Evolutionary conservation across 768 basidiomycete species (phyloP).

Genomic region (Mycena galopus): DNA sequence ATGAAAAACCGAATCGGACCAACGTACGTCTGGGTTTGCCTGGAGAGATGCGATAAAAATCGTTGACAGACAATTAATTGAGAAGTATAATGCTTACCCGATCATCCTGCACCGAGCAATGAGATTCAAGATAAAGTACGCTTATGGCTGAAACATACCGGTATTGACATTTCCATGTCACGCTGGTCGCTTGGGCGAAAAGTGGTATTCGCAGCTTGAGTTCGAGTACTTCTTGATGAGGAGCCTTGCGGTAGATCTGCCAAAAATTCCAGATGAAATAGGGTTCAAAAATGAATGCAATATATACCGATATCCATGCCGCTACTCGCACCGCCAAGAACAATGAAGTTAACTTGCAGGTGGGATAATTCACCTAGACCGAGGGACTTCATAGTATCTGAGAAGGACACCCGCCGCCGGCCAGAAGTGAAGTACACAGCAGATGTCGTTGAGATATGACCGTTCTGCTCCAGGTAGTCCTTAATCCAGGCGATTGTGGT

Average conservation of each 20-base stretch:
- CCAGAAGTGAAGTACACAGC: background rate
- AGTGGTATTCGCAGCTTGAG: background rate
- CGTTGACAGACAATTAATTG: background rate
- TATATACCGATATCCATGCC: background rate
- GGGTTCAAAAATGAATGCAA: background rate
- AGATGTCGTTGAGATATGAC: background rate
- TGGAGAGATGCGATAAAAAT: background rate
- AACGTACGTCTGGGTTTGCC: background rate
- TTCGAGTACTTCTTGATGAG: background rate
- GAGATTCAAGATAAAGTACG: background rate
- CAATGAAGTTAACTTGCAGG: background rate
- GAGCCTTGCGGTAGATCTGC: background rate
- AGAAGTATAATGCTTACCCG: background rate
- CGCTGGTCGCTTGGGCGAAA: background rate
- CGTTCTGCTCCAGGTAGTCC: background rate
- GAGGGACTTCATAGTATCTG: background rate
- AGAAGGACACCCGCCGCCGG: background rate
- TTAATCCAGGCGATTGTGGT: background rate
- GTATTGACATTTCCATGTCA: background rate
- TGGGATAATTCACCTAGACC: conserved; percentile 3
- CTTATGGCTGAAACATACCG: background rate
- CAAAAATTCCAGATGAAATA: background rate
- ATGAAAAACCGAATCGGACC: background rate
- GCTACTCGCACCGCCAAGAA: background rate
- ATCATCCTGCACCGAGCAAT: background rate